Base-by-base conservation (phyloP, 495 filamentous ascomycete species). In the Aspergillus biplanus region DNA sequence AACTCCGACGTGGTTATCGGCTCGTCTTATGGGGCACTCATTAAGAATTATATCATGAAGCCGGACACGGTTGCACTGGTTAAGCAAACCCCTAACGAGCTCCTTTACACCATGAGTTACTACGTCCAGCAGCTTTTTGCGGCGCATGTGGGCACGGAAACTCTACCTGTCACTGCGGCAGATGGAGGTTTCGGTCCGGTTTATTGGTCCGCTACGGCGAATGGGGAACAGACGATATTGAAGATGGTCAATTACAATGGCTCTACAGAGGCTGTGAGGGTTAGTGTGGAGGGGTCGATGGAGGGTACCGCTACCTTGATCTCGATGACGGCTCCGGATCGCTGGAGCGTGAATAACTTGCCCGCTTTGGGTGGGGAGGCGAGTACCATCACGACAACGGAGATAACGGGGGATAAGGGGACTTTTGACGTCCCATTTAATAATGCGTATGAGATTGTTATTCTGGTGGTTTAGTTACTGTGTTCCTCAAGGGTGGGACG, bases 401-500 rank as follows among this genome's bases (percentile, higher is more conserved):
- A 7, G 8, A 8, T 39, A 39, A 8, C 37, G 7, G 37, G 37
- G 37, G 7, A 7, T 39, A 3, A 7, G 7, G 37, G 37, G 1
- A 39, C 8, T 13, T 39, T 39, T 39, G 7, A 7, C 8, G 37
- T 39, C 37, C 7, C 8, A 7, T 39, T 39, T 3, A 39, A 3
- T 3, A 39, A 39, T 39, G 8, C 37, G 7, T 39, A 39, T 39
- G 37, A 39, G 3, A 39, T 39, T 39, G 37, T 13, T 3, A 39
- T 39, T 13, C 13, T 39, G 37, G 1, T 39, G 7, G 37, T 39
- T 7, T 39, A 39, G 37, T 6, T 73, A 72, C 52, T 18, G 52
- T 6, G 31, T 27, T 27, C 21, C 21, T 2, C 21, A 27, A 27
- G 21, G 1, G 21, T 27, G 21, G 21, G 1, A 27, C 21, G 21